phyloP scores from a whole-genome alignment of 148 eudicot species.

The Pouteria glomerata region DNA sequence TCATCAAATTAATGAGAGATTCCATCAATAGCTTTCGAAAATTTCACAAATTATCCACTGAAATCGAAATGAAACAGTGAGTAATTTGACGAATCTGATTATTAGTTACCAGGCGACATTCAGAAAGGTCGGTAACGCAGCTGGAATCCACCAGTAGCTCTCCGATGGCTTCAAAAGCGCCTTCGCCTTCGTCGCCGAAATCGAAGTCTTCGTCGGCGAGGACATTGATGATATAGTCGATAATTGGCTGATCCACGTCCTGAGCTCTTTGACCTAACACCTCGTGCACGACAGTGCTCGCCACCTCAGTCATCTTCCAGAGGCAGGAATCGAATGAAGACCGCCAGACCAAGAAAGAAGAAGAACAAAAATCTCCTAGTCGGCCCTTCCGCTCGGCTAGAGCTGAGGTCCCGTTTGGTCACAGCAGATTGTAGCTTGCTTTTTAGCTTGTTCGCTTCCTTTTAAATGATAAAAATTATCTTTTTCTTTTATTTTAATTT shows the following conservation, averaged over 20 bases:
- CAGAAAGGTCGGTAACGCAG: slow-evolving; percentile 62
- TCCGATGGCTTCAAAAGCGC: slow-evolving; percentile 85
- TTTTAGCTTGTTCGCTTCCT: too few species aligned
- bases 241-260: slow-evolving; percentile 81
- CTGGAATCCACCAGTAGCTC: slow-evolving; percentile 84
- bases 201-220: slow-evolving; percentile 99
- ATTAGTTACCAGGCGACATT: slow-evolving; percentile 57
- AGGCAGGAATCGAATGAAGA: neutral
- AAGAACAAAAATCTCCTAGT: too few species aligned
- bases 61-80: slow-evolving; percentile 1
- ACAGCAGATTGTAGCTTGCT: too few species aligned
- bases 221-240: slow-evolving; percentile 84
- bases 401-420: too few species aligned
- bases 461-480: too few species aligned
- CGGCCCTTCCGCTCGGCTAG: too few species aligned
- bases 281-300: slow-evolving; percentile 74
- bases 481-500: too few species aligned
- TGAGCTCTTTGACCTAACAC: slow-evolving; percentile 55
- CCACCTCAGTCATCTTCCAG: slow-evolving; percentile 71
- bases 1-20: neutral
- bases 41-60: neutral
- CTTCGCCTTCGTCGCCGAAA: slow-evolving; percentile 87
- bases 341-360: neutral
- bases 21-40: neutral
- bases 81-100: neutral